phyloP scores from a whole-genome alignment of 1,139 yeast genomes.

The Fermentozyma sake region DNA sequence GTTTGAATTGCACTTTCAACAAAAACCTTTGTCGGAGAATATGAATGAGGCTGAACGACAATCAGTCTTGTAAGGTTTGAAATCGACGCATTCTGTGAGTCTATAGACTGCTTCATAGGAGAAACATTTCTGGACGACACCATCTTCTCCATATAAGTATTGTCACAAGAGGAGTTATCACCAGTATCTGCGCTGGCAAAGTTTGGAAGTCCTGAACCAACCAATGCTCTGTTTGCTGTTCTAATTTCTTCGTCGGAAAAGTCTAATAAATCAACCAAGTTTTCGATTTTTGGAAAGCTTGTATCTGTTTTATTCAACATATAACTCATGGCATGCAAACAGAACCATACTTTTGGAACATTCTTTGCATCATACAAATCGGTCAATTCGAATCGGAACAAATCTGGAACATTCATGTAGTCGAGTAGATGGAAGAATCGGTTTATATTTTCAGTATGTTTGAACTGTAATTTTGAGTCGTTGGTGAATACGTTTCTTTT shows the following conservation, averaged over 20 bases:
- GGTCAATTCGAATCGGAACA: conserved; percentile 84
- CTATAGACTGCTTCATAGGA: not conserved
- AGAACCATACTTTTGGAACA: conserved; percentile 90
- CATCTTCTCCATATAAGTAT: conserved; percentile 12
- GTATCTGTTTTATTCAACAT: conserved; percentile 49
- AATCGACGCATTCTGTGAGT: not conserved
- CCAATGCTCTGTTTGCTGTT: conserved; percentile 63
- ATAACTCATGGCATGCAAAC: conserved; percentile 84
- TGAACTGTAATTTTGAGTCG: conserved; percentile 64
- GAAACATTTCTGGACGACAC: conserved; percentile 6
- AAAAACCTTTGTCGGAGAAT: too few relatives aligned
- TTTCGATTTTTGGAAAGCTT: conserved; percentile 59
- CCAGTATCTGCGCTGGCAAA: conserved; percentile 46
- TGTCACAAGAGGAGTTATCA: conserved; percentile 7
- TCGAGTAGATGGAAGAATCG: conserved; percentile 72
- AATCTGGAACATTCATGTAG: conserved; percentile 72
- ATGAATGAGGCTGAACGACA: not conserved
- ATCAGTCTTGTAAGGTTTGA: conserved; percentile 1
- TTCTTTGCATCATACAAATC: conserved; percentile 91
- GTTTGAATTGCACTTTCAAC: too few relatives aligned
- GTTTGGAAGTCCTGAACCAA: conserved; percentile 60
- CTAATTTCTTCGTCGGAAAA: conserved; percentile 67
- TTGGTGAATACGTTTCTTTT: conserved; percentile 42
- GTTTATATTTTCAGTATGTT: conserved; percentile 91
- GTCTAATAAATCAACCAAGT: conserved; percentile 57